These are phyloP conservation scores for Avicennia marina DNA, from an alignment of 257 asterid genomes.

Conservation along the genomic window DNA sequence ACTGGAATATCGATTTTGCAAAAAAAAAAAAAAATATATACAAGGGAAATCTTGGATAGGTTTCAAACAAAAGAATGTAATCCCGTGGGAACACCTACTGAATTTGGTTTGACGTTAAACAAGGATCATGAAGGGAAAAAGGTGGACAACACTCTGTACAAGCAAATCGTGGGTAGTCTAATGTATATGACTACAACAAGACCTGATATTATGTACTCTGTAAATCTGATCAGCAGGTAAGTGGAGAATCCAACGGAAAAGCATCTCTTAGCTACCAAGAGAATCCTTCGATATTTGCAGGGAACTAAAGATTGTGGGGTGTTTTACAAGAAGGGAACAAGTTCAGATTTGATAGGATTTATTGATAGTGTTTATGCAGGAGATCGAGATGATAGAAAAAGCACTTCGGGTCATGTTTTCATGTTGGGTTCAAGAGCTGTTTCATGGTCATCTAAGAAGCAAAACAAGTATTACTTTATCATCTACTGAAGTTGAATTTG, in stretches of 20 bases:
- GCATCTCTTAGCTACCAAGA: neutral
- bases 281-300: neutral
- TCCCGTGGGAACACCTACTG: neutral
- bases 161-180: constrained; percentile 6
- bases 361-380: constrained; percentile 9
- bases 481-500: neutral
- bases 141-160: neutral
- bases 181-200: constrained; percentile 12
- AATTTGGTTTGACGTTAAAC: neutral
- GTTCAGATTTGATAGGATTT: neutral
- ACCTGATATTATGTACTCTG: constrained; percentile 5
- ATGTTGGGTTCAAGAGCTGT: neutral
- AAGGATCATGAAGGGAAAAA: neutral
- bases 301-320: neutral
- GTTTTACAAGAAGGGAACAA: neutral
- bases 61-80: constrained; percentile 11
- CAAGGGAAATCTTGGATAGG: neutral
- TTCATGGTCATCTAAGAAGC: neutral
- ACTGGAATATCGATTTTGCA: constrained; percentile 1
- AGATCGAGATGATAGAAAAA: constrained; percentile 2
- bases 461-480: neutral
- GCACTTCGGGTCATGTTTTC: neutral
- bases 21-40: constrained; percentile 6
- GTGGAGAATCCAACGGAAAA: neutral
- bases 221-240: neutral